Percentiles rank a stretch among this genome's conserved stretches.
phyloP scores from a whole-genome alignment of 352 stramenopile genomes.

The Globisporangium nunn region DNA sequence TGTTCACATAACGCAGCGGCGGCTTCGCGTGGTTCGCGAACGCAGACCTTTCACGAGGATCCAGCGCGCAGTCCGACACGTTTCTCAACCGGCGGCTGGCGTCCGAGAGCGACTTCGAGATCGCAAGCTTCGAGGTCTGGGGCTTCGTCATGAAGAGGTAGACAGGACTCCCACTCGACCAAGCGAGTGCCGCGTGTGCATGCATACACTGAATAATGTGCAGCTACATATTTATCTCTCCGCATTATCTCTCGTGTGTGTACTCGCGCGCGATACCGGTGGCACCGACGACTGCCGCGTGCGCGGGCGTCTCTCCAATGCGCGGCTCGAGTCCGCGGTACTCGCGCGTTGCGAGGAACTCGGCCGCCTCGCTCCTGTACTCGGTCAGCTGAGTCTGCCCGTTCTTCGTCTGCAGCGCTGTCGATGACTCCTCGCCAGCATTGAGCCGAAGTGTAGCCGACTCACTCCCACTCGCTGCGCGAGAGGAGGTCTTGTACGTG shows the following conservation, averaged over 20 bases:
- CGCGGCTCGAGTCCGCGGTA: constrained; percentile 77
- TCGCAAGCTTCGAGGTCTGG: constrained; percentile 64
- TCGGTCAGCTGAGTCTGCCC: constrained; percentile 41
- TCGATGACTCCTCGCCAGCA: constrained; percentile 20
- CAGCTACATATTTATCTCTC: background rate
- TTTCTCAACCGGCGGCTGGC: constrained; percentile 56
- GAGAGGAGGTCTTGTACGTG: constrained; percentile 50
- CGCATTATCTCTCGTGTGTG: constrained; percentile 34
- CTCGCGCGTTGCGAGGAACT: constrained; percentile 64
- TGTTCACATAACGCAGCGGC: constrained; percentile 18
- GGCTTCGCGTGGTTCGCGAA: constrained; percentile 68
- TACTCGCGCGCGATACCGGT: constrained; percentile 77
- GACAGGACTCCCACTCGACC: background rate
- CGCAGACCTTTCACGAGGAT: constrained; percentile 52
- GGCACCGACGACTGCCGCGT: constrained; percentile 65
- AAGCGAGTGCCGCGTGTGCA: too few species aligned
- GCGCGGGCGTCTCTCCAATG: constrained; percentile 71
- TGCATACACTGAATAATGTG: too few species aligned
- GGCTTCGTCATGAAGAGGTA: constrained; percentile 51
- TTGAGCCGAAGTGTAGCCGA: background rate
- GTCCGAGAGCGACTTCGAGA: constrained; percentile 41
- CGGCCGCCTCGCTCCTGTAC: constrained; percentile 66
- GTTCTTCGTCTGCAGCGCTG: constrained; percentile 49
- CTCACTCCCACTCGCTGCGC: constrained; percentile 1
- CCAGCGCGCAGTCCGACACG: constrained; percentile 38